These are phyloP conservation scores for Zymoseptoria brevis DNA, from an alignment of 2,329 filamentous ascomycete genomes.

Conservation along the genomic window DNA sequence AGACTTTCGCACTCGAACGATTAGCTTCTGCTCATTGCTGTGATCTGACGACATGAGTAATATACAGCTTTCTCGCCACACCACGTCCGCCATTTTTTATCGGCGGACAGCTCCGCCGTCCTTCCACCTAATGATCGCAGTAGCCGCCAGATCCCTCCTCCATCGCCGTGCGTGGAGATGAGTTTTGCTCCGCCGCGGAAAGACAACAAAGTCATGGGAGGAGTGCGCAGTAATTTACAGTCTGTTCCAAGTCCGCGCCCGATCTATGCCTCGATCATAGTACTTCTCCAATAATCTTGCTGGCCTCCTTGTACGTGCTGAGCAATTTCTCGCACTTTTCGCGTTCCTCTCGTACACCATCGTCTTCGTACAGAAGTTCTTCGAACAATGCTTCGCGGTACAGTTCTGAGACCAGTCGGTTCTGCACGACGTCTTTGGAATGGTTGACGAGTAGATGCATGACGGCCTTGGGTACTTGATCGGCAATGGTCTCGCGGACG, in stretches of 20 bases:
- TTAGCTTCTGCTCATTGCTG: neutral
- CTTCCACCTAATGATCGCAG: neutral
- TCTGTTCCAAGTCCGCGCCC: neutral
- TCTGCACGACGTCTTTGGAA: constrained; percentile 96
- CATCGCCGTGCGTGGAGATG: neutral
- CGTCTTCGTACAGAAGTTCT: constrained; percentile 94
- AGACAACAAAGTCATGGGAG: neutral
- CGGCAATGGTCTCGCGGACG: constrained; percentile 94
- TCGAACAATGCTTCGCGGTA: constrained; percentile 91
- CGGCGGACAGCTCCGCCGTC: too few species aligned
- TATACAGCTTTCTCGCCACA: neutral
- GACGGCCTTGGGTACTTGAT: constrained; percentile 96
- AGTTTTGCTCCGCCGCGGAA: neutral
- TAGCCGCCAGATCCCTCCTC: neutral
- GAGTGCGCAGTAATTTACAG: neutral
- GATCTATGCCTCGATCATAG: constrained; percentile 55
- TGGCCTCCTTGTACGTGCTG: constrained; percentile 91
- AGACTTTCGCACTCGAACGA: neutral
- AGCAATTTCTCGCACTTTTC: constrained; percentile 98
- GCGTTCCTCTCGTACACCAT: constrained; percentile 91
- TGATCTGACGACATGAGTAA: neutral
- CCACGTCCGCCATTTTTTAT: neutral
- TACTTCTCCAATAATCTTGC: constrained; percentile 96
- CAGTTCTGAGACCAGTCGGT: constrained; percentile 86
- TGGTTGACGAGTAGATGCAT: constrained; percentile 99